These are phyloP conservation scores for Teratosphaeria gauchensis DNA, from an alignment of 2,329 filamentous ascomycete genomes.

Conservation along the genomic window DNA sequence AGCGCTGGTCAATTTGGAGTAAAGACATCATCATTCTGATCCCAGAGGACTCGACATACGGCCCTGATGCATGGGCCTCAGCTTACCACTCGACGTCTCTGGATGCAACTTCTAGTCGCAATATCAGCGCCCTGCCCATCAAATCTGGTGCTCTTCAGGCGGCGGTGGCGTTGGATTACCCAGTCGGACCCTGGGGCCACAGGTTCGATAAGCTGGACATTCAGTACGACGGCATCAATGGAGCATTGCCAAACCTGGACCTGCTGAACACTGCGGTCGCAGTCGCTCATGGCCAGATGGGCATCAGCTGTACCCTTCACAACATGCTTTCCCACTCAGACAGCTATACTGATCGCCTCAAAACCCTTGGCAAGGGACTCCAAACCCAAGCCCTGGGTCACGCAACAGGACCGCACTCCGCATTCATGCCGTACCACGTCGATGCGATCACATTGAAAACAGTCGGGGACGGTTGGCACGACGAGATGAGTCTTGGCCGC, in stretches of 20 bases:
- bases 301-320: constrained; percentile 73
- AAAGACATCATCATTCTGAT: constrained; percentile 95
- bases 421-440: constrained; percentile 95
- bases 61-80: constrained; percentile 93
- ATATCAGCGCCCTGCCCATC: constrained; percentile 66
- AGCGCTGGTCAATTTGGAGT: constrained; percentile 95
- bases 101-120: constrained; percentile 37
- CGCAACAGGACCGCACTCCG: constrained; percentile 82
- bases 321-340: constrained; percentile 72
- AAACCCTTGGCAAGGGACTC: constrained; percentile 88
- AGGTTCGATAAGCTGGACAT: constrained; percentile 83
- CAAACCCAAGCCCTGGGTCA: constrained; percentile 81
- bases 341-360: constrained; percentile 69
- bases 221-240: constrained; percentile 91
- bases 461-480: constrained; percentile 85
- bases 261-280: constrained; percentile 87
- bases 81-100: constrained; percentile 90
- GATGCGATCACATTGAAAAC: constrained; percentile 91
- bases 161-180: constrained; percentile 87
- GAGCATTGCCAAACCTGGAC: constrained; percentile 89
- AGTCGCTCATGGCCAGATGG: constrained; percentile 86
- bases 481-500: constrained; percentile 90
- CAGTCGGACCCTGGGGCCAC: constrained; percentile 56
- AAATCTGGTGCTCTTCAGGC: constrained; percentile 92
- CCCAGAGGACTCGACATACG: constrained; percentile 77